These are phyloP conservation scores for Beauveria varroae DNA, from an alignment of 2,329 filamentous ascomycete genomes.

Conservation along the genomic window DNA sequence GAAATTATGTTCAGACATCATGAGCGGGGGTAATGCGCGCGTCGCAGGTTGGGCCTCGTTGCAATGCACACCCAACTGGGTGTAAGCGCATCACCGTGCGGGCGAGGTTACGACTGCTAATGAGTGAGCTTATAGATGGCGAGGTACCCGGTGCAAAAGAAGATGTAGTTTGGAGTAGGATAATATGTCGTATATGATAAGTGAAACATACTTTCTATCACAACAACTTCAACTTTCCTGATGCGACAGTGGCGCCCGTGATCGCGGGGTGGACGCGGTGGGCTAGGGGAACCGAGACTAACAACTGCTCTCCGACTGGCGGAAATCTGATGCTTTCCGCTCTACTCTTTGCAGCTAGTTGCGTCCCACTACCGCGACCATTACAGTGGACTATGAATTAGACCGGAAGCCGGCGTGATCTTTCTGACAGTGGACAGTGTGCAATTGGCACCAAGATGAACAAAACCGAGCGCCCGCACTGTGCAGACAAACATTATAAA, in stretches of 20 bases:
- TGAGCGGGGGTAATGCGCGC: background rate
- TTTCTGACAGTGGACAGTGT: background rate
- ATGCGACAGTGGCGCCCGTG: background rate
- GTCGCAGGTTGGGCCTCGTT: background rate
- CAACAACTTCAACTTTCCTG: background rate
- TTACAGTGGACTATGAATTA: background rate
- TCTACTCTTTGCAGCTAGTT: background rate
- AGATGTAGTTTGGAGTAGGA: background rate
- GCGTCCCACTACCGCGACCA: background rate
- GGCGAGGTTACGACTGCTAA: background rate
- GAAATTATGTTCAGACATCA: conserved; percentile 11
- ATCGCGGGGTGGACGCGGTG: background rate
- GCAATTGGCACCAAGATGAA: background rate
- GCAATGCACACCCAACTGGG: background rate
- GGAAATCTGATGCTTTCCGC: background rate
- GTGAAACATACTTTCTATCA: background rate
- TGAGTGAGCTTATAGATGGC: conserved; percentile 6
- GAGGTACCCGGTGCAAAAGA: background rate
- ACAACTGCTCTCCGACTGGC: background rate
- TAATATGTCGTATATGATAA: conserved; percentile 2
- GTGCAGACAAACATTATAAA: conserved; percentile 1
- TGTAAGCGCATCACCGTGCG: background rate
- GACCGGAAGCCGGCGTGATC: background rate
- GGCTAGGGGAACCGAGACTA: background rate
- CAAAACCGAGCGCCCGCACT: background rate